These are phyloP conservation scores for Centella asiatica DNA, from an alignment of 129 eudicot species.

Conservation along the genomic window DNA sequence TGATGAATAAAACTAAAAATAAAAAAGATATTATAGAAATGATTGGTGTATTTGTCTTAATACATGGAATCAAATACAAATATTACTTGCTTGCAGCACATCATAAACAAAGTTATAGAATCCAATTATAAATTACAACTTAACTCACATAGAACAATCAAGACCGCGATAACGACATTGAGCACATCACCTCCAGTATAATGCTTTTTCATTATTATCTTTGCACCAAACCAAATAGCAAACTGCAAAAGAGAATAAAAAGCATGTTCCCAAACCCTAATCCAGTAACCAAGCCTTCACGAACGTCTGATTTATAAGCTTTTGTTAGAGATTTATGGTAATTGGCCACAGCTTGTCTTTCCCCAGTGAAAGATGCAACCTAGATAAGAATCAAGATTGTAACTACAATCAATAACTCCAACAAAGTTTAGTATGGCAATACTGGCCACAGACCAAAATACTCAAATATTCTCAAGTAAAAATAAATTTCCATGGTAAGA, in stretches of 20 bases:
- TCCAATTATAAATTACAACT: neutral
- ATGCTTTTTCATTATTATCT: slow-evolving; percentile 50
- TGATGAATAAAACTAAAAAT: slow-evolving; percentile 3
- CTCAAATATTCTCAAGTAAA: neutral
- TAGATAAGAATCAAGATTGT: slow-evolving; percentile 8
- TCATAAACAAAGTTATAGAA: neutral
- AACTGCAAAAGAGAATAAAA: slow-evolving; percentile 47
- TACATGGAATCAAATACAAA: neutral
- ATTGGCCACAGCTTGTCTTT: slow-evolving; percentile 65
- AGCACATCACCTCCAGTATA: slow-evolving; percentile 68
- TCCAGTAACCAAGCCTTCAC: slow-evolving; percentile 77
- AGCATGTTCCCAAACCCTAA: slow-evolving; percentile 58
- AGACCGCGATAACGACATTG: slow-evolving; percentile 60
- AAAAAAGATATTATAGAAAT: neutral
- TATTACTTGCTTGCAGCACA: neutral
- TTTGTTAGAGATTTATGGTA: slow-evolving; percentile 50
- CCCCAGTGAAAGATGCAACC: slow-evolving; percentile 96
- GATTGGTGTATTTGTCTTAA: too few species aligned
- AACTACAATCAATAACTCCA: neutral
- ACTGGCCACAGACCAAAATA: neutral
- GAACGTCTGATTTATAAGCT: slow-evolving; percentile 64
- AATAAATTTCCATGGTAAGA: too few species aligned
- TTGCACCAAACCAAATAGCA: slow-evolving; percentile 87
- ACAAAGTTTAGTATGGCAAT: neutral
- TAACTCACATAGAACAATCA: slow-evolving; percentile 69